Percentiles rank a stretch among this genome's conserved stretches.
These are phyloP conservation scores for Pyrenochaeta sp. DNA, from an alignment of 2,329 filamentous ascomycete species.

Conservation along the genomic window DNA sequence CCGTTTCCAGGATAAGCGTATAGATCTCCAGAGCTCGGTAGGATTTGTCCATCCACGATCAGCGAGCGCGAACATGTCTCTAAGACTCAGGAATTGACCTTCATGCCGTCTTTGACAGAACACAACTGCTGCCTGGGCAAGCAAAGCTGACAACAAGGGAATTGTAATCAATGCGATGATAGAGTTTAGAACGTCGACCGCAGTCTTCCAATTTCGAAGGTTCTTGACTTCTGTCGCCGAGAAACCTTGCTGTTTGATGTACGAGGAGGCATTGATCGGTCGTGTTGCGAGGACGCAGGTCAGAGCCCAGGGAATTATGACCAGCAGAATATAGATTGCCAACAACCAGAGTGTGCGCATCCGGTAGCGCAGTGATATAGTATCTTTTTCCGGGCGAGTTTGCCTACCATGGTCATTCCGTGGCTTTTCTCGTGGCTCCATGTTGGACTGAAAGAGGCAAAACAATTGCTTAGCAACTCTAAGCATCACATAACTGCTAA, in stretches of 20 bases:
- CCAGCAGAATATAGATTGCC: background rate
- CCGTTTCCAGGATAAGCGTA: background rate
- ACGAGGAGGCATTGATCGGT: background rate
- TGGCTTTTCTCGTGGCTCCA: no score
- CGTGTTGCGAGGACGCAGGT: slow-evolving; percentile 2
- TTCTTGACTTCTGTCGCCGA: accelerated
- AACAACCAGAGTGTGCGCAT: no score
- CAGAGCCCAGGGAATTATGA: slow-evolving; percentile 3
- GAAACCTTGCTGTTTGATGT: background rate
- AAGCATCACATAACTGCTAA: no score
- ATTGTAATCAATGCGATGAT: slow-evolving; percentile 12
- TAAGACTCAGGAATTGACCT: slow-evolving; percentile 7
- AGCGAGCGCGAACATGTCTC: slow-evolving; percentile 16
- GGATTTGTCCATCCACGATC: slow-evolving; percentile 8
- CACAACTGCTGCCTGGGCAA: slow-evolving; percentile 20
- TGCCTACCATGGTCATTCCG: no score
- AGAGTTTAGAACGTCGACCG: slow-evolving; percentile 1
- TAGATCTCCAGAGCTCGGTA: background rate
- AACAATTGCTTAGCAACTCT: no score
- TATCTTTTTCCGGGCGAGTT: no score
- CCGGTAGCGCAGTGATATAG: no score
- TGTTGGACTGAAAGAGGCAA: no score
- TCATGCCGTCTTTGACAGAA: slow-evolving; percentile 10
- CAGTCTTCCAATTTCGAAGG: background rate
- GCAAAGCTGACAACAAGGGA: slow-evolving; percentile 15